Evolutionary conservation across 2,329 filamentous ascomycete species (phyloP), one percentile per base, ranked within the genome.

Genomic region (Alternaria arborescens): DNA sequence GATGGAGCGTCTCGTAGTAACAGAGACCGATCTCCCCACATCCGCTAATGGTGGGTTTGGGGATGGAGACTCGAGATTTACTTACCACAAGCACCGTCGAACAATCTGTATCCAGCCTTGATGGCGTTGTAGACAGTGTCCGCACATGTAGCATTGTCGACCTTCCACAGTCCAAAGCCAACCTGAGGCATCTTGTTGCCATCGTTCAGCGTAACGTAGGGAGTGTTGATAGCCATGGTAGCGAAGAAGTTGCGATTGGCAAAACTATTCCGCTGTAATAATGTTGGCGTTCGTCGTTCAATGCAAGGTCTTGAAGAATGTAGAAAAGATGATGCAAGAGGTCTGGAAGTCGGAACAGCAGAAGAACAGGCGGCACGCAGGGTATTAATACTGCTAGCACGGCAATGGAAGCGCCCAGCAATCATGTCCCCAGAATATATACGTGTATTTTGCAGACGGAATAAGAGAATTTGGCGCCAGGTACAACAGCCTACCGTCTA

Each of bases 61-160:
- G 11, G 18, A 48, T 12, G 40, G 11, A 36, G 11, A 16, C 34
- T 44, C 24, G 10, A 22, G 52, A 38, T 59, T 8, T 26, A 73
- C 74, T 43, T 75, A 77, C 75, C 75, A 58, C 75, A 77, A 57
- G 76, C 75, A 32, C 76, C 75, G 46, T 78, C 76, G 40, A 78
- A 77, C 26, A 78, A 58, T 50, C 76, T 73, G 73, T 78, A 78
- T 56, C 76, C 76, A 26, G 63, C 65, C 70, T 77, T 77, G 67
- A 78, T 78, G 52, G 76, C 76, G 58, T 74, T 72, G 62, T 77
- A 77, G 5, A 77, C 72, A 51, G 66, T 67, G 42, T 77, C 74
- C 8, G 74, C 72, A 58, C 71, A 74, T 8, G 64, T 73, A 16
- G 46, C 62, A 58, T 77, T 77, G 62, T 73, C 70, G 26, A 77